phyloP scores from a whole-genome alignment of 148 eudicot species.

The Chenopodium berlandieri region DNA sequence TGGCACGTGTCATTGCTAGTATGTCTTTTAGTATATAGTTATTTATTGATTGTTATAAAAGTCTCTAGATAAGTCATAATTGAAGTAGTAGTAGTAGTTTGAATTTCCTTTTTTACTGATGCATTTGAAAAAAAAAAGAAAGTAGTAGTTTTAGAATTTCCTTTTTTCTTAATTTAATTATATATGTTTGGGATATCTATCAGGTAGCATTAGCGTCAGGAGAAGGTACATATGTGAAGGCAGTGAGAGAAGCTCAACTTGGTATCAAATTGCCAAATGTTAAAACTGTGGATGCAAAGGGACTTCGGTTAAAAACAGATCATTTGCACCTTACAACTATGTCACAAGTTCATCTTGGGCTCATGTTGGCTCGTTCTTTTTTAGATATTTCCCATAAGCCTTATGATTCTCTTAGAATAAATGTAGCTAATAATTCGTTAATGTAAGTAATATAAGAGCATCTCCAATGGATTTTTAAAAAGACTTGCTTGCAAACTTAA shows the following conservation, averaged over 20 bases:
- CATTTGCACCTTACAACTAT: constrained; percentile 40
- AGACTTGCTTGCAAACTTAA: no score
- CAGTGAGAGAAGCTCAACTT: constrained; percentile 38
- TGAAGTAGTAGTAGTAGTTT: no score
- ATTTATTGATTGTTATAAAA: no score
- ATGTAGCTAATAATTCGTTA: not conserved
- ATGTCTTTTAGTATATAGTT: no score
- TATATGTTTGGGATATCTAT: no score
- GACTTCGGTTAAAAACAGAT: constrained; percentile 30
- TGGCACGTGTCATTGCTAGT: no score
- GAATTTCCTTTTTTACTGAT: no score
- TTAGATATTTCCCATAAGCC: not conserved
- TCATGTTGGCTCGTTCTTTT: constrained; percentile 33
- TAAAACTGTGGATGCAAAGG: constrained; percentile 42
- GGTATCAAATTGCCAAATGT: constrained; percentile 27
- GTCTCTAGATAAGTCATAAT: no score
- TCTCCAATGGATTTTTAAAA: no score
- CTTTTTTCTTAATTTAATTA: no score
- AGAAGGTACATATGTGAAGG: constrained; percentile 29
- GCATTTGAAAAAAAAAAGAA: no score
- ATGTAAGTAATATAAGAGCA: not conserved
- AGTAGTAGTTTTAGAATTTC: no score
- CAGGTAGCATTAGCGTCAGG: constrained; percentile 35
- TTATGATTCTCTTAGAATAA: not conserved
- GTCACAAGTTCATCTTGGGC: constrained; percentile 38